Percentiles rank a stretch among this genome's conserved stretches.
phyloP scores from a whole-genome alignment of 148 eudicot species.

The Linanthus parryae region DNA sequence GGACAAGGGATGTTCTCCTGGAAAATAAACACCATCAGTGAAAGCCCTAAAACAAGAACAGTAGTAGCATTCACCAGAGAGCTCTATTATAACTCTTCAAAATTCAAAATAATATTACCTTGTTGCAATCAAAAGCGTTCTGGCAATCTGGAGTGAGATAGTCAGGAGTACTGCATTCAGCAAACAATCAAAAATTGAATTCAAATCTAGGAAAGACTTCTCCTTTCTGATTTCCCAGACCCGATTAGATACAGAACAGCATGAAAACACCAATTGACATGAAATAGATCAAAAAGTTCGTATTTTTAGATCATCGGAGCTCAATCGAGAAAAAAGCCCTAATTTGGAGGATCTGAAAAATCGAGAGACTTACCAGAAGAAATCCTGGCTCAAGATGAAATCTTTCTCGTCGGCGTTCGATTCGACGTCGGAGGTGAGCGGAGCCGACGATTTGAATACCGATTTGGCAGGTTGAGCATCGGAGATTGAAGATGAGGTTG shows the following conservation, averaged over 20 bases:
- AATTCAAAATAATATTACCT: too few relatives aligned
- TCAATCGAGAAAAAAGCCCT: background rate
- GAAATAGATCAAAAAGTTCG: background rate
- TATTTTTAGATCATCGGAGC: too few relatives aligned
- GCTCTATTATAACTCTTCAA: too few relatives aligned
- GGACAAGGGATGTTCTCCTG: conserved; percentile 73
- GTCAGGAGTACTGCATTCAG: conserved; percentile 74
- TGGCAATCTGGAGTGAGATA: conserved; percentile 81
- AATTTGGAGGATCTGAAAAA: background rate
- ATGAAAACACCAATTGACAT: background rate
- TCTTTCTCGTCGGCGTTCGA: conserved; percentile 36
- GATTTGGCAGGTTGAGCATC: conserved; percentile 12
- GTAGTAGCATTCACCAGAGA: too few relatives aligned
- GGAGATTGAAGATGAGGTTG: conserved; percentile 11
- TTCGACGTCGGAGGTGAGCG: conserved; percentile 16
- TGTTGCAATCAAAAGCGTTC: conserved; percentile 45
- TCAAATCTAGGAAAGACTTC: background rate
- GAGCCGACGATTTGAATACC: conserved; percentile 14
- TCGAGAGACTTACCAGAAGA: conserved; percentile 59
- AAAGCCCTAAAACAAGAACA: background rate
- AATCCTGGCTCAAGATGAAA: conserved; percentile 86
- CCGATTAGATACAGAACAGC: too few relatives aligned
- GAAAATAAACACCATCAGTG: conserved; percentile 3
- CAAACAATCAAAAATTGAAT: background rate
- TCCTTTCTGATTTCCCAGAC: too few relatives aligned